Evolutionary conservation across 768 basidiomycete species (phyloP).

Genomic region (Rhizopogon vesiculosus): DNA sequence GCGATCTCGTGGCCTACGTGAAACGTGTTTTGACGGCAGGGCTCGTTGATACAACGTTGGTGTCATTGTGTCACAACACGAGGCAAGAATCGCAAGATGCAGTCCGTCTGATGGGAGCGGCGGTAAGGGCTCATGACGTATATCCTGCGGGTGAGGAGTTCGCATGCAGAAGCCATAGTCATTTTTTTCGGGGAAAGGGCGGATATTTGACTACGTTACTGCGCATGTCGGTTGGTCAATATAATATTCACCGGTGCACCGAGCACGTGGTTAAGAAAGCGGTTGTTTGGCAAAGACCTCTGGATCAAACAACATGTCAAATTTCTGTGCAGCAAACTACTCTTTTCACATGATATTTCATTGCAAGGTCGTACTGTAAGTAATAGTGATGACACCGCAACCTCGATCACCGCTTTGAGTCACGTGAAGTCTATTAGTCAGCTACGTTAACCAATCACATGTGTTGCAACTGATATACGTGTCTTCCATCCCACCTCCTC

Average conservation of each 20-base stretch:
- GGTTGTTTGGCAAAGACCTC: conserved; percentile 15
- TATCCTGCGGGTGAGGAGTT: not conserved
- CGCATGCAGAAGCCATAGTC: not conserved
- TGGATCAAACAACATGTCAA: conserved; percentile 5
- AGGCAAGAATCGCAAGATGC: not conserved
- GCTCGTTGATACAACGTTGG: not conserved
- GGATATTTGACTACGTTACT: too few relatives aligned
- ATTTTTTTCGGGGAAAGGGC: too few relatives aligned
- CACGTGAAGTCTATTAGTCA: conserved; percentile 18
- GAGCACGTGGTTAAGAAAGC: not conserved
- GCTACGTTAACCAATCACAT: conserved; percentile 23
- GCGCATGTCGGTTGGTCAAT: too few relatives aligned
- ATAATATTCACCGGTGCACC: too few relatives aligned
- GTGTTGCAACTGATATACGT: not conserved
- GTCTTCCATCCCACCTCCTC: not conserved
- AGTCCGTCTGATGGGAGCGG: too few relatives aligned
- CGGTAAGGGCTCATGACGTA: too few relatives aligned
- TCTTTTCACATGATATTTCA: too few relatives aligned
- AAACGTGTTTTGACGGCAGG: not conserved
- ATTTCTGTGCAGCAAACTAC: too few relatives aligned
- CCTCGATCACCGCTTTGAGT: not conserved
- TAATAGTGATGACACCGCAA: too few relatives aligned
- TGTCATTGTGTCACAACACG: not conserved
- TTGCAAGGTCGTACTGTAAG: too few relatives aligned
- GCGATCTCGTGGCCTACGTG: not conserved